These are phyloP conservation scores for Suillus brevipes DNA, from an alignment of 768 basidiomycete genomes.

Conservation along the genomic window DNA sequence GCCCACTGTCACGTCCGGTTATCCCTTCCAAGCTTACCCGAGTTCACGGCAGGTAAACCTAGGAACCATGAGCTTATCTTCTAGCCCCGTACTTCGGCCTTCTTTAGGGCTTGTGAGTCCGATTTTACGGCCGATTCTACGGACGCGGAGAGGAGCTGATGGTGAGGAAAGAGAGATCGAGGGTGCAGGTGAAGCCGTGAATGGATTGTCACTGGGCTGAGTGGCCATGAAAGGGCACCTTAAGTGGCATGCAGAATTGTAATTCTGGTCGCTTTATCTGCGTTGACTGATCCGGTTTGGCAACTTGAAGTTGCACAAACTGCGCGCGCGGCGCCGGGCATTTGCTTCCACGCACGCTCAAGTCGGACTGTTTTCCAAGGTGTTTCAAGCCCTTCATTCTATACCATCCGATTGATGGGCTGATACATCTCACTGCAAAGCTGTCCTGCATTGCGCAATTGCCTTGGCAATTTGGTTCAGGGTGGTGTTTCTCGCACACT, in stretches of 20 bases:
- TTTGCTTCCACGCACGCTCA: not conserved
- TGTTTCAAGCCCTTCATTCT: not conserved
- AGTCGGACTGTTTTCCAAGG: not conserved
- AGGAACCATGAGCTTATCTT: conserved; percentile 56
- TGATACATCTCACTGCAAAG: too few species aligned
- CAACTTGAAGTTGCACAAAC: not conserved
- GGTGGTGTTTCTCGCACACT: not conserved
- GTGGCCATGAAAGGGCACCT: too few species aligned
- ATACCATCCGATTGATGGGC: not conserved
- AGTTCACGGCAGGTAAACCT: conserved; percentile 32
- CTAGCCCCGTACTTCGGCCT: conserved; percentile 74
- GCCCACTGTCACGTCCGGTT: conserved; percentile 59
- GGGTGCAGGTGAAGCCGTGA: conserved; percentile 77
- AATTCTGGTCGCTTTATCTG: not conserved
- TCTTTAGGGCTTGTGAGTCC: conserved; percentile 76
- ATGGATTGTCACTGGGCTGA: conserved; percentile 49
- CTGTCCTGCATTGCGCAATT: not conserved
- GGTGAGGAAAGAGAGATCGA: conserved; percentile 72
- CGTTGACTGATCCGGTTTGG: not conserved
- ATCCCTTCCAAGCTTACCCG: conserved; percentile 45
- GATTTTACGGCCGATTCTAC: conserved; percentile 66
- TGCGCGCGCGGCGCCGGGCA: not conserved
- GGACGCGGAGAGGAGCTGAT: conserved; percentile 50
- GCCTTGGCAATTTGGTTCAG: not conserved
- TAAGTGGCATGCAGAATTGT: not conserved